Percentiles rank a stretch among this genome's conserved stretches.
These are phyloP conservation scores for Exophiala bonariae DNA, from an alignment of 2,329 filamentous ascomycete genomes.

Conservation along the genomic window DNA sequence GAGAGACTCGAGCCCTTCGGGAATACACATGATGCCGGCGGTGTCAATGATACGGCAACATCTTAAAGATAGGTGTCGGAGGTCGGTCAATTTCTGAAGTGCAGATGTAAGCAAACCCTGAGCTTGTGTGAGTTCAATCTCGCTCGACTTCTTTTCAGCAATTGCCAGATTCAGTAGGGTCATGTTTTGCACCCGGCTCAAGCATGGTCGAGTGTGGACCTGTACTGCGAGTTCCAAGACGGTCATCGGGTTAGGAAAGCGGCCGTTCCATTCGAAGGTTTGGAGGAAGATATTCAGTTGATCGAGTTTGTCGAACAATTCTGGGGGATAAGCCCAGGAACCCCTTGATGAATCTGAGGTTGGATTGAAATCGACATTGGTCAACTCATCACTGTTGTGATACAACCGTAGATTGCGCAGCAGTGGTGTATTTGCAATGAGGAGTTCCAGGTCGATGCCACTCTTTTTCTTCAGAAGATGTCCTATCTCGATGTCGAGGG, in stretches of 20 bases:
- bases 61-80: conserved; percentile 71
- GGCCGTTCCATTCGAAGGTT: conserved; percentile 58
- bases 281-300: conserved; percentile 47
- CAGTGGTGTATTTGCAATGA: conserved; percentile 66
- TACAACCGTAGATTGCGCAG: conserved; percentile 71
- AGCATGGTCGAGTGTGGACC: conserved; percentile 58
- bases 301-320: conserved; percentile 65
- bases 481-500: conserved; percentile 68
- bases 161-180: conserved; percentile 38
- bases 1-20: conserved; percentile 64
- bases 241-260: conserved; percentile 41
- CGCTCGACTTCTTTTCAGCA: conserved; percentile 18
- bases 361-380: no score
- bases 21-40: conserved; percentile 67
- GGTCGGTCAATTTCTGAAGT: conserved; percentile 49
- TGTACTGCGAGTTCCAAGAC: conserved; percentile 43
- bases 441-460: conserved; percentile 55
- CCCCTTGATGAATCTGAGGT: no score
- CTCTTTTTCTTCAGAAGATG: conserved; percentile 55
- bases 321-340: conserved; percentile 69
- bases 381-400: conserved; percentile 61
- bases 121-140: conserved; percentile 11
- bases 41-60: conserved; percentile 72
- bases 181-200: conserved; percentile 43
- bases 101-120: conserved; percentile 38